These are phyloP conservation scores for Colletotrichum phormii DNA, from an alignment of 2,329 filamentous ascomycete genomes.

Conservation along the genomic window DNA sequence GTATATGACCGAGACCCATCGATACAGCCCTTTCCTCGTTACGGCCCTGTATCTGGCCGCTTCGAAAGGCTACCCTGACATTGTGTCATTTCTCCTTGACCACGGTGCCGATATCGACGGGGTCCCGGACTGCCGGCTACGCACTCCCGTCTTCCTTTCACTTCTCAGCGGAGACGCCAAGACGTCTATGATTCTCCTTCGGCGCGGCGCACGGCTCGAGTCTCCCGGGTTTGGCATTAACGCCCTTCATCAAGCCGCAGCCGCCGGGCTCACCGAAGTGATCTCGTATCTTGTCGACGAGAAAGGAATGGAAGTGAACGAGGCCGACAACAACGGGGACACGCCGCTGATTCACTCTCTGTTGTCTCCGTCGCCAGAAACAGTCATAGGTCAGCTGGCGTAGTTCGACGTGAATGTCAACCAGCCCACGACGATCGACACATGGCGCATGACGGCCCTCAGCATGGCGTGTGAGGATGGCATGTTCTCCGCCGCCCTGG, in stretches of 20 bases:
- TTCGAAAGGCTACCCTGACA: not conserved
- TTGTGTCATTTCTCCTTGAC: constrained; percentile 5
- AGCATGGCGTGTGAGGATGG: not conserved
- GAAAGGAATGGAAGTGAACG: not conserved
- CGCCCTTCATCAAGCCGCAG: not conserved
- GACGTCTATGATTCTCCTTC: not conserved
- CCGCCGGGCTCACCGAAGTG: not conserved
- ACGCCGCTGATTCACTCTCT: not conserved
- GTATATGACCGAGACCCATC: not conserved
- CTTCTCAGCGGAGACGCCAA: not conserved
- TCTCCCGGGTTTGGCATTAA: not conserved
- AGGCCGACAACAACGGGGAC: not conserved
- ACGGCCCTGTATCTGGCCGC: not conserved
- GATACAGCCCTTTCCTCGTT: not conserved
- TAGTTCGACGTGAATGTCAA: not conserved
- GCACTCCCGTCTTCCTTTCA: not conserved
- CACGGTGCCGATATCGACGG: not conserved
- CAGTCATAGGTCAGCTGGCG: not conserved
- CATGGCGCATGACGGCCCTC: not conserved
- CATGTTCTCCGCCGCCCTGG: not conserved
- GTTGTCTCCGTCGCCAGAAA: not conserved
- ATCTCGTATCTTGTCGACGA: constrained; percentile 3
- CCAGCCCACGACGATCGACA: not conserved
- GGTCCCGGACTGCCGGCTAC: not conserved
- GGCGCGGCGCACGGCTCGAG: not conserved